phyloP scores from a whole-genome alignment of 768 basidiomycete genomes.

The Amanita subjunquillea region DNA sequence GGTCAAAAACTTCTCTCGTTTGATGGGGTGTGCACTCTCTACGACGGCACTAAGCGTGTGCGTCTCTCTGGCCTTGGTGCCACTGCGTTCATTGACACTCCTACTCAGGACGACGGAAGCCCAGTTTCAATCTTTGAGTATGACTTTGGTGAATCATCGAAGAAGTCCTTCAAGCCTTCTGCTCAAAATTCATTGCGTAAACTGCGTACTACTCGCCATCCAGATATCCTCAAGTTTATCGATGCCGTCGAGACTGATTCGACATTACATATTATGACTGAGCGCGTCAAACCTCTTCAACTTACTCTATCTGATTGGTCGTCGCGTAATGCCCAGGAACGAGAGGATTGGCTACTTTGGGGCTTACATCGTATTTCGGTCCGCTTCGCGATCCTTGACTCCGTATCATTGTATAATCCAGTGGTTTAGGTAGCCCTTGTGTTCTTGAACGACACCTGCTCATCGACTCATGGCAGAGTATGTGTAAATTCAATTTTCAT shows the following conservation, averaged over 20 bases:
- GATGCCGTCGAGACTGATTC: slow-evolving; percentile 88
- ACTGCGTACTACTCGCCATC: slow-evolving; percentile 85
- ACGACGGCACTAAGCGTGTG: slow-evolving; percentile 86
- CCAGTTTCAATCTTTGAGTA: slow-evolving; percentile 89
- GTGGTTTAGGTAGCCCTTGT: slow-evolving; percentile 65
- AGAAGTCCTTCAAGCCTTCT: slow-evolving; percentile 54
- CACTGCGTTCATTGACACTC: slow-evolving; percentile 7
- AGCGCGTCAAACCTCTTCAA: slow-evolving; percentile 75
- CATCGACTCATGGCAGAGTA: slow-evolving; percentile 78
- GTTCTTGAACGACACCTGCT: slow-evolving; percentile 79
- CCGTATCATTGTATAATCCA: slow-evolving; percentile 6
- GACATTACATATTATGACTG: slow-evolving; percentile 87
- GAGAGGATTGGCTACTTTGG: slow-evolving; percentile 90
- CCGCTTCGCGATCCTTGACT: slow-evolving; percentile 3
- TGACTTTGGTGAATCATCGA: slow-evolving; percentile 54
- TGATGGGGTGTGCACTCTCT: slow-evolving; percentile 74
- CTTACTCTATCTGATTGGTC: slow-evolving; percentile 52
- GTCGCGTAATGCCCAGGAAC: slow-evolving; percentile 48
- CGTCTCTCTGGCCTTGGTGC: slow-evolving; percentile 1
- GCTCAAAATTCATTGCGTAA: slow-evolving; percentile 89
- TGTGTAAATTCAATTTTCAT: slow-evolving; percentile 74
- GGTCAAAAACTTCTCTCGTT: slow-evolving; percentile 61
- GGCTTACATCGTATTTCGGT: slow-evolving; percentile 87
- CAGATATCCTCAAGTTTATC: slow-evolving; percentile 92
- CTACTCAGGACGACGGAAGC: slow-evolving; percentile 72